phyloP scores from a whole-genome alignment of 495 filamentous ascomycete genomes.

The Pseudevernia furfuracea region DNA sequence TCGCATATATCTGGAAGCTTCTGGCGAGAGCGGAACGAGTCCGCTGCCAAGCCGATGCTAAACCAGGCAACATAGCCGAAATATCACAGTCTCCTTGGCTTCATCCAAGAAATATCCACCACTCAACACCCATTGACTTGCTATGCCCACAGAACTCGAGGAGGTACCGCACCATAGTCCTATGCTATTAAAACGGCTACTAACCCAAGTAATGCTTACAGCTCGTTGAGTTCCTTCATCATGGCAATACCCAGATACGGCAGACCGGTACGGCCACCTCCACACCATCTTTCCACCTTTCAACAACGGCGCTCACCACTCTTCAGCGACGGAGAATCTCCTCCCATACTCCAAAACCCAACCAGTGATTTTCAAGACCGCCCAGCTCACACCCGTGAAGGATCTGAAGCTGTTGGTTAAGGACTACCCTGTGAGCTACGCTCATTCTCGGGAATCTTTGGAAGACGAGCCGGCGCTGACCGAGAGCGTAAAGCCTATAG shows the following conservation, averaged over 20 bases:
- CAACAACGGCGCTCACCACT: constrained; percentile 22
- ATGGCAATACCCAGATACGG: constrained; percentile 79
- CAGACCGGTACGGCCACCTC: constrained; percentile 48
- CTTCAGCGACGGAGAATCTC: constrained; percentile 69
- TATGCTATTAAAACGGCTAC: neutral
- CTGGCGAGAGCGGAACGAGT: too few species aligned
- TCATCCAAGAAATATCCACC: too few species aligned
- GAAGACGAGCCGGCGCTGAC: constrained; percentile 6
- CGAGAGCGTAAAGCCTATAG: constrained; percentile 56
- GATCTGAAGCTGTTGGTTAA: constrained; percentile 83
- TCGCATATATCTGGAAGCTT: too few species aligned
- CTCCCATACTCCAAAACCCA: constrained; percentile 74
- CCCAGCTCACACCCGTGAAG: constrained; percentile 69
- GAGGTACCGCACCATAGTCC: constrained; percentile 46
- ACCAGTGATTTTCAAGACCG: constrained; percentile 73
- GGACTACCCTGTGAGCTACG: constrained; percentile 60
- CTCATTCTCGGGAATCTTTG: neutral
- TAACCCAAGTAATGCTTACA: constrained; percentile 30
- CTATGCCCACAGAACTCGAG: constrained; percentile 76
- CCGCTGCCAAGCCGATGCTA: too few species aligned
- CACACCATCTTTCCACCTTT: constrained; percentile 4
- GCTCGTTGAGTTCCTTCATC: constrained; percentile 87
- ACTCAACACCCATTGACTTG: constrained; percentile 1
- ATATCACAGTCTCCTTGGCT: too few species aligned
- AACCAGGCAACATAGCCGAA: too few species aligned